These are phyloP conservation scores for Penicillium olsonii DNA, from an alignment of 2,329 filamentous ascomycete genomes.

Conservation along the genomic window DNA sequence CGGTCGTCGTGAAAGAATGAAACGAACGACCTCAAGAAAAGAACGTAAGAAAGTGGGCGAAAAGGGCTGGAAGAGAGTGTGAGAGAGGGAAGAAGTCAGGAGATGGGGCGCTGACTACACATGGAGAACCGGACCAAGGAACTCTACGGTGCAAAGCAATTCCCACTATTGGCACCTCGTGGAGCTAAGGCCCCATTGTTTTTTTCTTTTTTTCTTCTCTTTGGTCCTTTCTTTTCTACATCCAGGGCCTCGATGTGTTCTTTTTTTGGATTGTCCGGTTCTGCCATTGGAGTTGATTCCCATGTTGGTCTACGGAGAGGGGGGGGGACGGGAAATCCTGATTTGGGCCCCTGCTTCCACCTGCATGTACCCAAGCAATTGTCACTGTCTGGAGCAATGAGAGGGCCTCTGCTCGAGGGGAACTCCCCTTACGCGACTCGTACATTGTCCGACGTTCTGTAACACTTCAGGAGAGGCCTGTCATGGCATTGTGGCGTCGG, in stretches of 20 bases:
- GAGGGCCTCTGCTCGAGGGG: slow-evolving; percentile 6
- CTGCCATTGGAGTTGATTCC: background rate
- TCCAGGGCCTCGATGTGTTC: background rate
- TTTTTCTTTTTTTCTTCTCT: background rate
- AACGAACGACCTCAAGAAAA: slow-evolving; percentile 46
- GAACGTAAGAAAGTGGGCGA: slow-evolving; percentile 35
- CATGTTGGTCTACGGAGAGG: too few species aligned
- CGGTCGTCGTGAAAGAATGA: slow-evolving; percentile 56
- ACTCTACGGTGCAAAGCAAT: background rate
- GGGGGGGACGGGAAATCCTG: slow-evolving; percentile 1
- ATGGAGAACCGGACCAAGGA: slow-evolving; percentile 6
- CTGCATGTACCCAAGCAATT: slow-evolving; percentile 19
- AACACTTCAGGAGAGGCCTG: background rate
- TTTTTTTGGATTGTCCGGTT: background rate
- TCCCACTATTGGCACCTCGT: slow-evolving; percentile 20
- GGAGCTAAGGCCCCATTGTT: slow-evolving; percentile 12
- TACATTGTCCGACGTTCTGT: slow-evolving; percentile 9
- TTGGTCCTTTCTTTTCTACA: background rate
- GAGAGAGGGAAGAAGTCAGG: slow-evolving; percentile 26
- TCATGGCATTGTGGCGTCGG: slow-evolving; percentile 14
- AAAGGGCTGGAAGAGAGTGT: slow-evolving; percentile 29
- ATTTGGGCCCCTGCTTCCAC: slow-evolving; percentile 27
- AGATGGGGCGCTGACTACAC: slow-evolving; percentile 29
- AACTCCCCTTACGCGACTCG: slow-evolving; percentile 19
- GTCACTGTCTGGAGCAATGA: slow-evolving; percentile 10